phyloP scores from a whole-genome alignment of 495 filamentous ascomycete species.

The Tuber melanosporum region DNA sequence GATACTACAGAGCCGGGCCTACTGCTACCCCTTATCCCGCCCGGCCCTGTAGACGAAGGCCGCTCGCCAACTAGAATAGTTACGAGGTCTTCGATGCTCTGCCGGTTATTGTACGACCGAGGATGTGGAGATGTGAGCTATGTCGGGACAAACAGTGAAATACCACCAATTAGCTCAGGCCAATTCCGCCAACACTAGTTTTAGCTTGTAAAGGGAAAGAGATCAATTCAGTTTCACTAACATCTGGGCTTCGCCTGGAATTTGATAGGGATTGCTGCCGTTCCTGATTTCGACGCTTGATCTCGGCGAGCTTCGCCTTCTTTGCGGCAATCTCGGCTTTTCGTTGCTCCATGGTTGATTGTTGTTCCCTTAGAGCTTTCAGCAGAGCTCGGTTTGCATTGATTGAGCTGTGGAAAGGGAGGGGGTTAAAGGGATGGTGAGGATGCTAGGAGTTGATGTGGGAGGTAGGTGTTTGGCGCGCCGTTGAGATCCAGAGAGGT shows the following conservation, averaged over 20 bases:
- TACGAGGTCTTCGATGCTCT: constrained; percentile 78
- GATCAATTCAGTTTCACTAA: constrained; percentile 44
- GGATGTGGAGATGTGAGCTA: constrained; percentile 47
- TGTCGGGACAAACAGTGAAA: background rate
- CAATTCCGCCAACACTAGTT: constrained; percentile 23
- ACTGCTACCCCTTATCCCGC: constrained; percentile 63
- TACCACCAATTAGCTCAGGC: background rate
- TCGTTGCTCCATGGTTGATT: constrained; percentile 63
- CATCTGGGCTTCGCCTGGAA: constrained; percentile 47
- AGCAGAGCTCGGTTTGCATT: background rate
- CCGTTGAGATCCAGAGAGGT: constrained; percentile 8
- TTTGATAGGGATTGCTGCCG: constrained; percentile 34
- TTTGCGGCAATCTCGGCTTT: constrained; percentile 92
- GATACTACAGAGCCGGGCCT: constrained; percentile 73
- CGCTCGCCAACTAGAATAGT: constrained; percentile 70
- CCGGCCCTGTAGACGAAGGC: constrained; percentile 64
- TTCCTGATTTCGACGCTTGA: constrained; percentile 66
- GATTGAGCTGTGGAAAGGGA: background rate
- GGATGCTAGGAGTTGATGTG: constrained; percentile 1
- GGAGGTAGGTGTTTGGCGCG: constrained; percentile 14
- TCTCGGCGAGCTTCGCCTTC: constrained; percentile 86
- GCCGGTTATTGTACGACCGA: constrained; percentile 58
- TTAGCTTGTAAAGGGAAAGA: constrained; percentile 18
- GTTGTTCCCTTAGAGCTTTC: background rate
- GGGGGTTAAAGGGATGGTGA: background rate